Base-by-base conservation (phyloP, 805 yeast species). In the Monosporozyma siamensis region DNA sequence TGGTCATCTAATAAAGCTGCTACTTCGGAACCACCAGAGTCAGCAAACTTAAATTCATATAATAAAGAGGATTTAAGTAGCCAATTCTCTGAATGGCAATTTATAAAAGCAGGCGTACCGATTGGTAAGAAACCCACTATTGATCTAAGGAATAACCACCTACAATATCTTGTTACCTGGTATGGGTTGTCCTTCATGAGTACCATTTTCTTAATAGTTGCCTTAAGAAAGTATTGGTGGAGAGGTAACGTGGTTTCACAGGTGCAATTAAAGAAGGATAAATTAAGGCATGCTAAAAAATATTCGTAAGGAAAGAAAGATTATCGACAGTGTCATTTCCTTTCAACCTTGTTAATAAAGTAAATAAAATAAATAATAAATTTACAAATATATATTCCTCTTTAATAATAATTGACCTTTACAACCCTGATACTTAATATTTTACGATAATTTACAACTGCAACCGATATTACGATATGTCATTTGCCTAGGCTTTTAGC, bases 101-200 rank as follows among this genome's bases (percentile, higher is more conserved):
- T 83, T 54, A 65, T 78, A 43, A 74, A 71, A 44, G 81, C 85
- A 4, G 98, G 98, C 42, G 90, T 90, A 6, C 98, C 98, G 9
- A 60, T 92, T 9, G 98, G 95, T 1, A 78, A 82, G 42, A 64
- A 70, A 7, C 89, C 96, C n/a, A 77, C 77, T 52, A 76, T 90
- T 26, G 89, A 80, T 50, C 73, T 86, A 57, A 78, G 82, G 47
- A 92, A 92, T 61, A 87, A 88, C 57, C 98, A 92, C 58, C 65
- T 89, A 61, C 95, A 90, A 61, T 92, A 92, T 60, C 66, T 92
- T 55, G 77, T 87, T 17, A 92, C 98, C 0, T 92, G 98, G 98
- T 90, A 85, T 60, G 95, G 96, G 0, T 72, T 90, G 34, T 78
- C 88, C 2, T 53, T 83, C 32, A 74, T 85, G 30, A 82, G 95